Evolutionary conservation across 345 rosid genomes (phyloP).

Genomic region (Eucalyptus tenuipes): DNA sequence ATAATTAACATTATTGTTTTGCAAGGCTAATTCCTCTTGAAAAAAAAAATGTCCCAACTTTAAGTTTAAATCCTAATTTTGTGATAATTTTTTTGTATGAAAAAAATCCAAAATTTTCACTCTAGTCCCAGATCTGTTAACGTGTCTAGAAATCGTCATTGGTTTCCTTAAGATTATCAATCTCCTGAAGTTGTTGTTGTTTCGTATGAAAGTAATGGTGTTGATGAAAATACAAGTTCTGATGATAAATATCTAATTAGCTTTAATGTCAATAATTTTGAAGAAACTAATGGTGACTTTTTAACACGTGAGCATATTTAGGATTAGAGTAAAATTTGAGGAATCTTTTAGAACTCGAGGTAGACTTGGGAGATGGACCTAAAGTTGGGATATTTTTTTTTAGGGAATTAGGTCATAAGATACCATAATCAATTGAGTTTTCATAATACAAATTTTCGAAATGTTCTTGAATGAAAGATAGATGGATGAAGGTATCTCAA

Average conservation of each 20-base stretch:
- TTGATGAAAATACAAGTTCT: fast-evolving
- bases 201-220: fast-evolving
- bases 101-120: background rate
- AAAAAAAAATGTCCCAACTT: background rate
- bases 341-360: background rate
- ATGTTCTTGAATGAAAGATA: background rate
- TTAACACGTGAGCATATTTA: background rate
- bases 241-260: background rate
- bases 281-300: background rate
- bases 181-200: fast-evolving
- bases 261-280: background rate
- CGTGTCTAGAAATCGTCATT: fast-evolving
- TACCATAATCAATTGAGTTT: background rate
- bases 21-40: background rate
- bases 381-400: background rate
- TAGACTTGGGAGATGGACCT: background rate
- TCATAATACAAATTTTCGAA: background rate
- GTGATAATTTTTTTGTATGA: background rate
- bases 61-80: fast-evolving
- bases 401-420: background rate
- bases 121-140: fast-evolving
- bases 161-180: background rate
- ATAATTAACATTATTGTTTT: background rate
- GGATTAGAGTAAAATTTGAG: background rate
- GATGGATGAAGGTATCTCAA: background rate